These are phyloP conservation scores for Sarocladium kiliense DNA, from an alignment of 2,329 filamentous ascomycete genomes.

Conservation along the genomic window DNA sequence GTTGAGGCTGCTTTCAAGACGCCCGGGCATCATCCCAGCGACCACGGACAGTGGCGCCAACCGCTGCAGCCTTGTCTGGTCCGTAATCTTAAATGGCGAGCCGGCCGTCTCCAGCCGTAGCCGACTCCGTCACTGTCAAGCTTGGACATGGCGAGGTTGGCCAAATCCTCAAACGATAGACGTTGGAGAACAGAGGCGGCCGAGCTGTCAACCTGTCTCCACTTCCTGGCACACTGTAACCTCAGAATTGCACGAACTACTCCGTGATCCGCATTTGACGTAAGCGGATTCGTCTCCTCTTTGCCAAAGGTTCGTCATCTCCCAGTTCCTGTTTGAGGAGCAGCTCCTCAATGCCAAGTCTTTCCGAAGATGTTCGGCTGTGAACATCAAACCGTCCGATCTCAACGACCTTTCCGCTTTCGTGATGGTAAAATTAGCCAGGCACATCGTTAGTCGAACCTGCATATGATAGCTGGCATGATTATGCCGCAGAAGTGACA, in stretches of 20 bases:
- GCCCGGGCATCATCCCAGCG: too few species aligned
- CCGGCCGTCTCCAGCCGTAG: background rate
- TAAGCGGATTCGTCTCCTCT: background rate
- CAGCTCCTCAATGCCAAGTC: background rate
- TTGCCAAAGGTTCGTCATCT: background rate
- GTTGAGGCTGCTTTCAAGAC: background rate
- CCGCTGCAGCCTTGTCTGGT: background rate
- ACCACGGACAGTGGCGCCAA: background rate
- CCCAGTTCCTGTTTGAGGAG: background rate
- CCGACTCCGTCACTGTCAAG: background rate
- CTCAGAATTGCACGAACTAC: background rate
- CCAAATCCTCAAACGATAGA: background rate
- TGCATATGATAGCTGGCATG: background rate
- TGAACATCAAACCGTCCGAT: slow-evolving; percentile 6
- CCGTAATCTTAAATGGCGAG: background rate
- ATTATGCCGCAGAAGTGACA: background rate
- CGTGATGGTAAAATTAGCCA: slow-evolving; percentile 1
- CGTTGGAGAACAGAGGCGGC: background rate
- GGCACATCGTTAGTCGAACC: background rate
- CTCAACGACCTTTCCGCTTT: background rate
- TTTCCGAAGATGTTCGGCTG: background rate
- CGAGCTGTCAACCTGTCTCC: background rate
- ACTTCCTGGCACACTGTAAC: background rate
- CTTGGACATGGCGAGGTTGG: background rate
- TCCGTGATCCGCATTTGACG: slow-evolving; percentile 6